Evolutionary conservation across 2,329 filamentous ascomycete genomes (phyloP), one percentile per base, ranked within the genome.

Genomic region (Bipolaris cookei): DNA sequence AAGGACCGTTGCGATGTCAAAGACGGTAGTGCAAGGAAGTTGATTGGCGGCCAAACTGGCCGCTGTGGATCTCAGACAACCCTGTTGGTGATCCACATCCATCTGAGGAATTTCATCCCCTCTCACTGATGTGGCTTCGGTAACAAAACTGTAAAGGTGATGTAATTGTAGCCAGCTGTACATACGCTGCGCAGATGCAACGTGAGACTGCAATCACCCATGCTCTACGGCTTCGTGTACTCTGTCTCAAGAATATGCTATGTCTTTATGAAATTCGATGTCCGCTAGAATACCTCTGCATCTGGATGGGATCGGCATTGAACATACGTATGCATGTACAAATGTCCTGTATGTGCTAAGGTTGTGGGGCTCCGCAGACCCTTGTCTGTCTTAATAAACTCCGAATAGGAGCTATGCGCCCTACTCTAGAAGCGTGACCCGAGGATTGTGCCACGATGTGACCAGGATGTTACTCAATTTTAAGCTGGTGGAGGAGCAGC

Each of bases 1-100:
- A 64, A 20, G 61, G 35, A 5, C 61, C 59, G 20, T 57, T 37
- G 0, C 38, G 18, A 30, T 8, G 7, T 32, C 2, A 3, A 38
- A 28, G 18, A 35, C 6, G n/a, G 30, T 3, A 13, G 8, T 25
- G 18, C 34, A 18, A 42, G 35, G 14, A 30, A 28, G 10, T 42
- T 42, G 23, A 45, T 55, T 52, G 13, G 41, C 23, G 39, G 43
- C 42, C 7, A 34, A 32, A 41, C 37, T 41, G 8, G 25, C 16
- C 11, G 34, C 42, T 11, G 16, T 47, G 14, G 23, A 6, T 16
- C 2, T 34, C 28, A 20, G n/a, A 16, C 11, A 45, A 20, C 42
- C 42, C 13, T 32, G 42, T 18, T 20, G 42, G 42, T 20, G 8
- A 32, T 30, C 28, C 8, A 18, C 28, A 14, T 21, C 7, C 39